These are phyloP conservation scores for Russula sp. DNA, from an alignment of 768 basidiomycete species.

Conservation along the genomic window DNA sequence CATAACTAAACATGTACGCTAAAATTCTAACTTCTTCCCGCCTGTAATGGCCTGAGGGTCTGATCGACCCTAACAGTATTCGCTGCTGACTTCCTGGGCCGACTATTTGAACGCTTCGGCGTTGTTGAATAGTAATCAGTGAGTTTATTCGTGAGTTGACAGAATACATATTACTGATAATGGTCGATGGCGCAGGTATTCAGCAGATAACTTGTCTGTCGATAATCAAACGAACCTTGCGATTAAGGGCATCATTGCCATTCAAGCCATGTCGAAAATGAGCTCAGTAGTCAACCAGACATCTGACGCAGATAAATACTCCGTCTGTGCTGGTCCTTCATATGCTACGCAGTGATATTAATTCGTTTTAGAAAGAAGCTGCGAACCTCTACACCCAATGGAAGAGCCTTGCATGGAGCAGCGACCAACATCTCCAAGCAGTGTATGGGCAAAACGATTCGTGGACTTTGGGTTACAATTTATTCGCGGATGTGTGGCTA, in stretches of 20 bases:
- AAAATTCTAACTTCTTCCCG: background rate
- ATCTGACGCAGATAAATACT: slow-evolving; percentile 32
- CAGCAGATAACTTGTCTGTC: slow-evolving; percentile 15
- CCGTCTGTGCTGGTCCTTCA: slow-evolving; percentile 27
- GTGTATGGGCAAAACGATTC: slow-evolving; percentile 33
- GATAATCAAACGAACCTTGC: slow-evolving; percentile 68
- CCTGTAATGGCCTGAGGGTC: background rate
- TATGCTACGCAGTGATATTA: background rate
- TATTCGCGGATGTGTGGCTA: slow-evolving; percentile 59
- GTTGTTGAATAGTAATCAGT: slow-evolving; percentile 54
- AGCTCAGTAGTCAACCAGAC: slow-evolving; percentile 34
- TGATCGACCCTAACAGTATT: slow-evolving; percentile 29
- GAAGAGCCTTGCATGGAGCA: slow-evolving; percentile 15
- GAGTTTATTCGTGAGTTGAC: slow-evolving; percentile 49
- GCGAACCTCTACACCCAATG: slow-evolving; percentile 17
- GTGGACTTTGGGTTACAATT: slow-evolving; percentile 62
- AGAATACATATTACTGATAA: slow-evolving; percentile 32
- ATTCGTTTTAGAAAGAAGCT: slow-evolving; percentile 10
- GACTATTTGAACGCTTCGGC: slow-evolving; percentile 38
- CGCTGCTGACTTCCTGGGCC: slow-evolving; percentile 37
- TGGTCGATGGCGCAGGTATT: slow-evolving; percentile 18
- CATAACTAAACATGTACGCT: slow-evolving; percentile 31
- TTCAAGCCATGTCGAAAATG: slow-evolving; percentile 61
- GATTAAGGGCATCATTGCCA: slow-evolving; percentile 68
- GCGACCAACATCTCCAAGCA: slow-evolving; percentile 10